Conservation (phyloP, 1,284 basidiomycete species). For the Cronartium ribicola region DNA sequence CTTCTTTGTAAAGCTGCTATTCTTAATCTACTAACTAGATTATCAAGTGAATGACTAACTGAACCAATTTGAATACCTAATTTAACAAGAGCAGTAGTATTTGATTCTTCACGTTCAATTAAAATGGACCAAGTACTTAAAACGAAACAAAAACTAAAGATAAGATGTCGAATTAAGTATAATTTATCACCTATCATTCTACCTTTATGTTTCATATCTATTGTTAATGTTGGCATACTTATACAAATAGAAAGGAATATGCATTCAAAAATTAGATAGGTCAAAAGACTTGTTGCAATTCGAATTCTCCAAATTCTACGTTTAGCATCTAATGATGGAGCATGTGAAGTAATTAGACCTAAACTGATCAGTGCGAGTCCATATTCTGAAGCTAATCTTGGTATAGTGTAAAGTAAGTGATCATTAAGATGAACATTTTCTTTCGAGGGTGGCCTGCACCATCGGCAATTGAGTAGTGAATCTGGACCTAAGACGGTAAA, state of each 20-base stretch:
- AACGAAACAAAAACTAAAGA: constrained; percentile 11
- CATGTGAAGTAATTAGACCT: constrained; percentile 22
- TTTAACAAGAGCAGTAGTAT: not conserved
- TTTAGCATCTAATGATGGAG: not conserved
- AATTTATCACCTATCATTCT: constrained; percentile 15
- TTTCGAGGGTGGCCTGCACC: constrained; percentile 29
- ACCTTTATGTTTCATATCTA: not conserved
- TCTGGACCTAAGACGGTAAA: constrained; percentile 18
- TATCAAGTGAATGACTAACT: constrained; percentile 10
- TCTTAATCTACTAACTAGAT: constrained; percentile 28
- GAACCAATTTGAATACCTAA: constrained; percentile 19
- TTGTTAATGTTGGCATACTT: not conserved
- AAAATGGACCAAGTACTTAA: constrained; percentile 16
- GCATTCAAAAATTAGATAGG: constrained; percentile 10
- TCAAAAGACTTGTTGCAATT: not conserved
- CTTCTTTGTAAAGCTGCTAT: constrained; percentile 31
- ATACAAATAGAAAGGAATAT: not conserved
- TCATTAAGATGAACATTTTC: not conserved
- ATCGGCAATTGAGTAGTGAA: constrained; percentile 19
- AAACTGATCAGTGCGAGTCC: not conserved
- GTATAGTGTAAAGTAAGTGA: constrained; percentile 16
- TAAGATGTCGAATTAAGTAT: not conserved
- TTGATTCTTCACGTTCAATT: constrained; percentile 7
- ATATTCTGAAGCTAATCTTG: constrained; percentile 1
- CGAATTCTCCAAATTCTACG: constrained; percentile 14